A percentile compares a stretch with the other conserved stretches of the same genome.
Evolutionary conservation across 73 alveolate species (phyloP).

Genomic region (Halteria grandinella): DNA sequence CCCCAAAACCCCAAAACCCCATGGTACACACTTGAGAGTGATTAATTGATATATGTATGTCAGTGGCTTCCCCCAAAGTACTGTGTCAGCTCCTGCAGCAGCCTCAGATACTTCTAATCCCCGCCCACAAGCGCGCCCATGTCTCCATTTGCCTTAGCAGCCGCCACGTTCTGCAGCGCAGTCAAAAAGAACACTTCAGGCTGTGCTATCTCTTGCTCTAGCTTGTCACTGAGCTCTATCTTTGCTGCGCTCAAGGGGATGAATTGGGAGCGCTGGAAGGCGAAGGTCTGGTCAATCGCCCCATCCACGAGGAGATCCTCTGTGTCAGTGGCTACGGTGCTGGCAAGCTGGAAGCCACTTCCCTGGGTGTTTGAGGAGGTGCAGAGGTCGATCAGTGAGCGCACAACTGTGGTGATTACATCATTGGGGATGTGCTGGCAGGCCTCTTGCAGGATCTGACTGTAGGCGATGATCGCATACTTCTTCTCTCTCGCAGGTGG

Average conservation of each 20-base stretch:
- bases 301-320: constrained; percentile 48
- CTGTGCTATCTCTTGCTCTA: not conserved
- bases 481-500: constrained; percentile 47
- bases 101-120: not conserved
- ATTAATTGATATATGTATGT: not conserved
- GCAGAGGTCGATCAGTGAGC: constrained; percentile 10
- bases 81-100: not conserved
- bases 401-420: not conserved
- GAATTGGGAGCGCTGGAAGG: constrained; percentile 33
- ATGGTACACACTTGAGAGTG: not conserved
- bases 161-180: not conserved
- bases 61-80: too few relatives aligned
- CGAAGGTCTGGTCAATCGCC: constrained; percentile 35
- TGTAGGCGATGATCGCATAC: constrained; percentile 38
- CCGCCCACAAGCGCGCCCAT: not conserved
- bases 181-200: constrained; percentile 13
- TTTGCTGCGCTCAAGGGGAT: constrained; percentile 28
- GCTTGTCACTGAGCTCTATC: constrained; percentile 38
- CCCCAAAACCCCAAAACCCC: not conserved
- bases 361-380: not conserved
- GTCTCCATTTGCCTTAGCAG: constrained; percentile 1
- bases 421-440: not conserved
- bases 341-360: constrained; percentile 21
- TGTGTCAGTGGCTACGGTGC: constrained; percentile 33
- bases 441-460: not conserved